Evolutionary conservation across 768 basidiomycete species (phyloP).

Genomic region (Collybia sordida): DNA sequence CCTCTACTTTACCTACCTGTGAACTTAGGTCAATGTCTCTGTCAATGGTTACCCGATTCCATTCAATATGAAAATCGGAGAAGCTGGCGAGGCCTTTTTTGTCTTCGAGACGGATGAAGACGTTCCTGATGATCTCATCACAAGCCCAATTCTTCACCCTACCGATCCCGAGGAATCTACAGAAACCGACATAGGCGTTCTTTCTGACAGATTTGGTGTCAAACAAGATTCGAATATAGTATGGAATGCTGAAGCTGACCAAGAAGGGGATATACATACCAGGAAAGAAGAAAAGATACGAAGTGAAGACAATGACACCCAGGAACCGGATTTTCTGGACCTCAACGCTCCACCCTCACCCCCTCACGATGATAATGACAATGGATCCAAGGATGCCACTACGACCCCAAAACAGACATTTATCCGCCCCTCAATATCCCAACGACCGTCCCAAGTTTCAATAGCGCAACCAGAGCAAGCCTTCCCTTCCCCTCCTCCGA

Average conservation of each 20-base stretch:
- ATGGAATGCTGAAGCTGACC: constrained; percentile 12
- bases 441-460: constrained; percentile 29
- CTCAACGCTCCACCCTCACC: constrained; percentile 54
- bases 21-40: constrained; percentile 76
- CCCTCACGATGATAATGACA: constrained; percentile 15
- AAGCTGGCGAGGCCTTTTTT: constrained; percentile 98
- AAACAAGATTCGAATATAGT: constrained; percentile 29
- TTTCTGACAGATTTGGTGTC: constrained; percentile 41
- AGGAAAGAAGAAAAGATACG: constrained; percentile 8
- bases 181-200: constrained; percentile 20
- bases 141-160: constrained; percentile 83
- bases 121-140: constrained; percentile 90
- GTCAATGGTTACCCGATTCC: constrained; percentile 88
- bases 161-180: constrained; percentile 43
- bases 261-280: constrained; percentile 1
- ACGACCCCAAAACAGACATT: constrained; percentile 32
- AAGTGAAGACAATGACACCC: constrained; percentile 17
- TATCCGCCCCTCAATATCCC: constrained; percentile 21
- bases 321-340: constrained; percentile 84
- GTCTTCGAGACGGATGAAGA: constrained; percentile 97
- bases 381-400: constrained; percentile 16
- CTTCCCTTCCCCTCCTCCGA: constrained; percentile 31
- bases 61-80: constrained; percentile 97
- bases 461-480: constrained; percentile 22
- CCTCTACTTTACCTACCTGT: neutral